Evolutionary conservation across 306 rosid species (phyloP).

Genomic region (Phaseolus lunatus): DNA sequence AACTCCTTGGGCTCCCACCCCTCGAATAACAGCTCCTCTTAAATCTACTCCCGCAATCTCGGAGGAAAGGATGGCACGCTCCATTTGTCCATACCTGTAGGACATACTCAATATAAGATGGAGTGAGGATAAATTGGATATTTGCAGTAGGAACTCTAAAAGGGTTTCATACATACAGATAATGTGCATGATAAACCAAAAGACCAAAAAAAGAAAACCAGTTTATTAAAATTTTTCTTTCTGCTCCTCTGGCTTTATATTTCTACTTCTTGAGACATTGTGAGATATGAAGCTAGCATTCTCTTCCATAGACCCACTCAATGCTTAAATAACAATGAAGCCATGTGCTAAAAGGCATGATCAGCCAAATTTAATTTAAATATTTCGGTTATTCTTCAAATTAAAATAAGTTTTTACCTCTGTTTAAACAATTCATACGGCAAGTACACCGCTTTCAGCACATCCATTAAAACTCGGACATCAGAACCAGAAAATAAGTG

Average conservation of each 20-base stretch:
- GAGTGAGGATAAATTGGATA: conserved; percentile 45
- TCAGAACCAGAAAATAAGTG: conserved; percentile 92
- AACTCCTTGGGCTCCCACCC: conserved; percentile 98
- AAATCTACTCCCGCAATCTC: conserved; percentile 96
- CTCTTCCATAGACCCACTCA: conserved; percentile 12
- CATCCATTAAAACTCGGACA: conserved; percentile 71
- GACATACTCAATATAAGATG: conserved; percentile 39
- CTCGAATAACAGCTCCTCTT: conserved; percentile 98
- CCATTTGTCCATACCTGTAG: conserved; percentile 96
- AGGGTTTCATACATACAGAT: not conserved
- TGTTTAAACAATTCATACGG: conserved; percentile 94
- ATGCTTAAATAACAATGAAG: conserved; percentile 10
- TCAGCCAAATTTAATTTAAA: conserved; percentile 18
- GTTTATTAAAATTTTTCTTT: not conserved
- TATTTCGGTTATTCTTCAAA: not conserved
- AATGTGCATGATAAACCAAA: conserved; percentile 23
- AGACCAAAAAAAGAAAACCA: not conserved
- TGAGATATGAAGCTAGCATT: conserved; percentile 33
- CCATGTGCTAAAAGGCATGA: conserved; percentile 12
- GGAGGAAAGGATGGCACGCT: conserved; percentile 93
- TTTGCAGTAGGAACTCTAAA: conserved; percentile 9
- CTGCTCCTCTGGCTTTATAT: not conserved
- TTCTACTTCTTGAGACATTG: not conserved
- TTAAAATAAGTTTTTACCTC: conserved; percentile 61
- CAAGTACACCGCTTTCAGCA: conserved; percentile 78